Evolutionary conservation across 352 stramenopile genomes (phyloP), one percentile per base, ranked within the genome.

Genomic region (Pythium chondricola): DNA sequence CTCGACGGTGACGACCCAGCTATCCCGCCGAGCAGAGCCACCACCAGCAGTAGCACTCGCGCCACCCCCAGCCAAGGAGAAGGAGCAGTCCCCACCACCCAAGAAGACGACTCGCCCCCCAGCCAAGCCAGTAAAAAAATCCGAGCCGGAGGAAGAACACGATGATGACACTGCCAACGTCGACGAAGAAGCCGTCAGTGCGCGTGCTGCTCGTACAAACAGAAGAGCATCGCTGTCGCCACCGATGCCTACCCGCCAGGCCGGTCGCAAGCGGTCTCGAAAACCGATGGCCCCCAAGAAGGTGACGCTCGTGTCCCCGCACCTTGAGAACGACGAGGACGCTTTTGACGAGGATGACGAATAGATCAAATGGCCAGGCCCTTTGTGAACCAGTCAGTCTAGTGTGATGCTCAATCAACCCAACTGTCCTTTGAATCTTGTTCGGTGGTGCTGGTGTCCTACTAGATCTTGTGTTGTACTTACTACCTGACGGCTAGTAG

Each of bases 221-320:
- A 42, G 8, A 18, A 8, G 13, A 33, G 29, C 24, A 2, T 56
- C 47, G 7, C 54, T 40, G 7, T 39, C 54, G 24, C 54, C 35
- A 2, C 38, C 47, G 2, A 13, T 27, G 2, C 25, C 20, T 26
- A 60, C 43, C 2, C 6, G 40, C 9, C n/a, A n/a, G n/a, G 17
- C 31, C 0, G 27, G 36, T 3, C 43, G 43, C 3, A 63, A 63
- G 27, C 56, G 56, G 6, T 54, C 56, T 22, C 56, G 56, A 9
- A 63, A 63, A 36, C 43, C 48, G 2, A 30, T 52, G 3, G 42
- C 54, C 3, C 30, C 52, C 3, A 63, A 52, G 18, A 11, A 35
- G 10, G 6, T 48, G 0, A 9, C 46, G 2, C 14, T 40, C 0
- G 18, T 51, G 4, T 47, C 56, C 4, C 32, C 56, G 1, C 44